These are phyloP conservation scores for Gonium pectorale DNA, from an alignment of 139 green algal genomes.

Conservation along the genomic window DNA sequence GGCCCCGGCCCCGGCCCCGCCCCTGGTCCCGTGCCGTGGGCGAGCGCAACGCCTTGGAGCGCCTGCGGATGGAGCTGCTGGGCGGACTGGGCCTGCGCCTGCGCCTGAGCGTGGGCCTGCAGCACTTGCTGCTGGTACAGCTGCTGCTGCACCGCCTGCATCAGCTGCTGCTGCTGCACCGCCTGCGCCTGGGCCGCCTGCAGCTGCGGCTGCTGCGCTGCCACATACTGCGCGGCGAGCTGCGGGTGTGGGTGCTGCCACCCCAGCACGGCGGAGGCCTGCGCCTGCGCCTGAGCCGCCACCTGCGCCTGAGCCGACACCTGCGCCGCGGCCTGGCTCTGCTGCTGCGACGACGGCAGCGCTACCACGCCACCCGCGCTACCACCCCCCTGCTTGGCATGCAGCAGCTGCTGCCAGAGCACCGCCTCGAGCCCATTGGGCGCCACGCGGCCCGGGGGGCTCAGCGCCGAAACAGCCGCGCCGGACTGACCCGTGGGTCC, in stretches of 20 bases:
- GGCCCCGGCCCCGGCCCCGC: no score
- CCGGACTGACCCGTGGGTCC: no score
- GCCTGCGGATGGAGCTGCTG: conserved; percentile 4
- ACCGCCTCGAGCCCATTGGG: no score
- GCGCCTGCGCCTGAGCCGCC: background rate
- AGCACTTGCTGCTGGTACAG: background rate
- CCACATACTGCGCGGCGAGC: background rate
- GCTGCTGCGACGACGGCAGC: background rate
- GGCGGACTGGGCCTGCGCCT: background rate
- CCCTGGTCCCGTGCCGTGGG: no score
- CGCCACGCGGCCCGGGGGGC: no score
- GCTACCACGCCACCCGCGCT: background rate
- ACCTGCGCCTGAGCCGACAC: background rate
- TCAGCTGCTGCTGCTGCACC: background rate
- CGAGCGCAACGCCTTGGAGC: no score
- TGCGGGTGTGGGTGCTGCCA: background rate
- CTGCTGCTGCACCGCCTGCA: conserved; percentile 6
- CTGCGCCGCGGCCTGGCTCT: background rate
- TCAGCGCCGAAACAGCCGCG: no score
- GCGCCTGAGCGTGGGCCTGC: background rate
- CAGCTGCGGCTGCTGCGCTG: background rate
- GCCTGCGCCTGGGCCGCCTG: background rate
- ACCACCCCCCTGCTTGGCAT: background rate
- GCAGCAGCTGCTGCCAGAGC: no score
- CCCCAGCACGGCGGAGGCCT: no score